These are phyloP conservation scores for Licmophora abbreviata DNA, from an alignment of 108 stramenopile genomes.

Conservation along the genomic window DNA sequence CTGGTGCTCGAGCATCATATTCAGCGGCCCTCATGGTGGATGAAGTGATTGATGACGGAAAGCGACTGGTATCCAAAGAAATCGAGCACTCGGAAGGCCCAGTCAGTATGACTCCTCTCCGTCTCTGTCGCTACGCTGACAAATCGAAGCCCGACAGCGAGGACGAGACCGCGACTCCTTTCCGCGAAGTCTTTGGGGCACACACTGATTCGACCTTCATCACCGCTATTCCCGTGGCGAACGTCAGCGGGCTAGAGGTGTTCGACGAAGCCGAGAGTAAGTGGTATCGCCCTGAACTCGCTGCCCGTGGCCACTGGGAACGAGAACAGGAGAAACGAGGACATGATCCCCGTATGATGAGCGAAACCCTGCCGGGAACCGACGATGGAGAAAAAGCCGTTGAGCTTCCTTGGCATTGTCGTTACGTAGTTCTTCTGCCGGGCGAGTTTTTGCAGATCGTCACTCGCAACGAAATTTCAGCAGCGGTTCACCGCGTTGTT, in stretches of 20 bases:
- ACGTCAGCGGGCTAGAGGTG: slow-evolving; percentile 70
- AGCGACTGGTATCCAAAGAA: slow-evolving; percentile 11
- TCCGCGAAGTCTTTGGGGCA: slow-evolving; percentile 66
- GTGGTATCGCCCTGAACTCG: slow-evolving; percentile 79
- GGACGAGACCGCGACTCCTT: slow-evolving; percentile 9
- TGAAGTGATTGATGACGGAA: slow-evolving; percentile 78
- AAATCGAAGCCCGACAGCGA: slow-evolving; percentile 9
- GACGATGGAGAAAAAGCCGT: slow-evolving; percentile 16
- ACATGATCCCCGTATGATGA: slow-evolving; percentile 9
- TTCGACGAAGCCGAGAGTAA: slow-evolving; percentile 64
- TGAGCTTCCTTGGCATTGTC: slow-evolving; percentile 58
- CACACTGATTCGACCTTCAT: slow-evolving; percentile 73
- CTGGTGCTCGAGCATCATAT: slow-evolving; percentile 35
- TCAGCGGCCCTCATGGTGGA: slow-evolving; percentile 42
- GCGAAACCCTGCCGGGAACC: slow-evolving; percentile 8
- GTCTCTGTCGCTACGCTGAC: slow-evolving; percentile 59
- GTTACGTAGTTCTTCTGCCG: slow-evolving; percentile 72
- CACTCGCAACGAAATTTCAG: slow-evolving; percentile 66
- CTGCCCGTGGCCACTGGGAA: slow-evolving; percentile 45
- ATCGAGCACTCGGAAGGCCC: slow-evolving; percentile 35
- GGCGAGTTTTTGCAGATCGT: slow-evolving; percentile 71
- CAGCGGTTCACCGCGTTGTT: slow-evolving; percentile 75
- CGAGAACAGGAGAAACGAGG: slow-evolving; percentile 10
- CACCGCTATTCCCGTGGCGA: slow-evolving; percentile 66
- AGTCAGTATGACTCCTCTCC: slow-evolving; percentile 74